phyloP scores from a whole-genome alignment of 148 eudicot genomes.

The Rhododendron williamsianum region DNA sequence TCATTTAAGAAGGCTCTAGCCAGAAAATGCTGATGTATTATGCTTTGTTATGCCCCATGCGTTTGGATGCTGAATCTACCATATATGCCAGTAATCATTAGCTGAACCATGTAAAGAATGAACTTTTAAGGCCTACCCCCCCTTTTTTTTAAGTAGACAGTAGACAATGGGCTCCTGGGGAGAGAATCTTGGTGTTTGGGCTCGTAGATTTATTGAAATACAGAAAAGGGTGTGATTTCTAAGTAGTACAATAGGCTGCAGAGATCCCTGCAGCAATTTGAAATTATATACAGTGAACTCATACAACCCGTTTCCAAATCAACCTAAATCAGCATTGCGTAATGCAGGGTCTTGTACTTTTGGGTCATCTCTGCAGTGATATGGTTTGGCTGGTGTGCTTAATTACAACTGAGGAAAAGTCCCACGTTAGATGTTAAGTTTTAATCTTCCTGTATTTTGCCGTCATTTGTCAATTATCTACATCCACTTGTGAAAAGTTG shows the following conservation, averaged over 20 bases:
- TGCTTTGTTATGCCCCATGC: neutral
- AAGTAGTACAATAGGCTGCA: neutral
- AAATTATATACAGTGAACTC: neutral
- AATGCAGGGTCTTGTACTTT: neutral
- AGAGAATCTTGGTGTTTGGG: neutral
- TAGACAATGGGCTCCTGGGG: neutral
- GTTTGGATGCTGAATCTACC: neutral
- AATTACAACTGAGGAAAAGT: neutral
- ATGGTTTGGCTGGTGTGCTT: neutral
- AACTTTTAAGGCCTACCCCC: neutral
- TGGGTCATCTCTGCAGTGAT: neutral
- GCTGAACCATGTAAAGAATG: neutral
- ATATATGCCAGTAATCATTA: neutral
- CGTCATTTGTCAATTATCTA: neutral
- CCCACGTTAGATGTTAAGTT: neutral
- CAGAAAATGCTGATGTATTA: neutral
- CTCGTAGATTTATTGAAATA: neutral
- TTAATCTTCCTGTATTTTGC: neutral
- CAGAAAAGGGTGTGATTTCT: neutral
- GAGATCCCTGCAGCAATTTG: neutral
- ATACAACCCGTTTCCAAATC: neutral
- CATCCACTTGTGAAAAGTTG: neutral
- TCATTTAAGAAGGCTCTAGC: neutral
- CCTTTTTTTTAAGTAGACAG: neutral
- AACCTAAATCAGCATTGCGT: neutral